Evolutionary conservation across 1,284 basidiomycete genomes (phyloP).

Genomic region (Boletus holoroseus): DNA sequence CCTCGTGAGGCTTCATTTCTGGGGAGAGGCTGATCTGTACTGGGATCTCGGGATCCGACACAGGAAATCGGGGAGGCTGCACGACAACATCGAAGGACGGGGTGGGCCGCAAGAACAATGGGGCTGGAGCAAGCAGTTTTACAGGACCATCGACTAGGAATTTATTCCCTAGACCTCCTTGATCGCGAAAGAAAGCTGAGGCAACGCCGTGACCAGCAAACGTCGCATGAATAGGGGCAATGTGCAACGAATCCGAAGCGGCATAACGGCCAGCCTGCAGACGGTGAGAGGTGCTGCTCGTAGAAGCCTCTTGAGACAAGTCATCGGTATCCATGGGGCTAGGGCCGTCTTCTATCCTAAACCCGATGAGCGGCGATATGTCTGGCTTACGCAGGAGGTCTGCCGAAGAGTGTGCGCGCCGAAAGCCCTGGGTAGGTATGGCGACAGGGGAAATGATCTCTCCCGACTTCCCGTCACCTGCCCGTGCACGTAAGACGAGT

Average conservation of each 20-base stretch:
- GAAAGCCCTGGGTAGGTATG: constrained; percentile 19
- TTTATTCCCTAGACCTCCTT: neutral
- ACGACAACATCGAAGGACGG: constrained; percentile 5
- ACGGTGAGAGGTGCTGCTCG: constrained; percentile 24
- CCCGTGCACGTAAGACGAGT: constrained; percentile 32
- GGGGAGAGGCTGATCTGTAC: constrained; percentile 3
- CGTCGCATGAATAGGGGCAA: constrained; percentile 8
- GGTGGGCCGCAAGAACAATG: constrained; percentile 11
- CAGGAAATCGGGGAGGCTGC: constrained; percentile 7
- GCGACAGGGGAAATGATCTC: constrained; percentile 20
- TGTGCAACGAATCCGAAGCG: constrained; percentile 20
- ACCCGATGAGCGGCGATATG: constrained; percentile 39
- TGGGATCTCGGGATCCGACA: constrained; percentile 1
- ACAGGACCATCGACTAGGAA: neutral
- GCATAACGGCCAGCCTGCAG: constrained; percentile 24
- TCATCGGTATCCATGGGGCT: constrained; percentile 31
- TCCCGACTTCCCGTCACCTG: constrained; percentile 18
- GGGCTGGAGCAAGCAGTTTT: constrained; percentile 16
- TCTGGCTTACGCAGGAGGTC: constrained; percentile 39
- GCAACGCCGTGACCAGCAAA: constrained; percentile 13
- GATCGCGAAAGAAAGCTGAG: constrained; percentile 12
- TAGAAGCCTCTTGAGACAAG: constrained; percentile 32
- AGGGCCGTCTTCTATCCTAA: constrained; percentile 30
- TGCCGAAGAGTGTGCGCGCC: constrained; percentile 32
- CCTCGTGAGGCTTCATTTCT: neutral